Evolutionary conservation across 345 rosid species (phyloP).

Genomic region (Salix exigua): DNA sequence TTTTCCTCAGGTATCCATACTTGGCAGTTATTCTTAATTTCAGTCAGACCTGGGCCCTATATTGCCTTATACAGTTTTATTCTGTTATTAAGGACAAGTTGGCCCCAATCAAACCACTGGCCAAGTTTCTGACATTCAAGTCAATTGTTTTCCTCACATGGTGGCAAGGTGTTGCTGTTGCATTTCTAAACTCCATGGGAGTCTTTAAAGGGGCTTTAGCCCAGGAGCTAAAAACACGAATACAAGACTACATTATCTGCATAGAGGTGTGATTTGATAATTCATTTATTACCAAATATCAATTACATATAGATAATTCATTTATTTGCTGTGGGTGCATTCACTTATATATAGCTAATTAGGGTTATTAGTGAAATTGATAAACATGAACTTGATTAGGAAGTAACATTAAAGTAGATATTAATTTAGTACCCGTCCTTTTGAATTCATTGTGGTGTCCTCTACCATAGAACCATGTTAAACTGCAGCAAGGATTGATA

Average conservation of each 20-base stretch:
- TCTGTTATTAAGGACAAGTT: conserved; percentile 77
- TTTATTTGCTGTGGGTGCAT: background rate
- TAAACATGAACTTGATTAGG: background rate
- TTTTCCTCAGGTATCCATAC: conserved; percentile 80
- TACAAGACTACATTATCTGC: conserved; percentile 95
- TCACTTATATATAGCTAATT: too few species aligned
- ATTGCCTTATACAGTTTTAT: conserved; percentile 96
- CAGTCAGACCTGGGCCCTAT: conserved; percentile 96
- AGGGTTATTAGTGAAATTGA: background rate
- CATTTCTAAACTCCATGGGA: conserved; percentile 88
- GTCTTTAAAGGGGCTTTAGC: conserved; percentile 81
- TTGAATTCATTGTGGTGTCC: background rate
- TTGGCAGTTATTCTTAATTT: conserved; percentile 93
- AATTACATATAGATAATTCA: background rate
- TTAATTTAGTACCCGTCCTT: background rate
- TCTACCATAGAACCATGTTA: background rate
- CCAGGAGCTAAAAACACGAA: conserved; percentile 79
- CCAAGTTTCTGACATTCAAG: conserved; percentile 91
- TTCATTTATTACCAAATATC: background rate
- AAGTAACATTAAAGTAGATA: background rate
- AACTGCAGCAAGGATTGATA: background rate
- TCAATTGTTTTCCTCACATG: conserved; percentile 96
- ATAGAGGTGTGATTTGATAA: conserved; percentile 57
- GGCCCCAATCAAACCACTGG: conserved; percentile 88
- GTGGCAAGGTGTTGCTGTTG: conserved; percentile 98